Conservation (phyloP, 805 yeast genomes). For the Ogataea minuta region DNA sequence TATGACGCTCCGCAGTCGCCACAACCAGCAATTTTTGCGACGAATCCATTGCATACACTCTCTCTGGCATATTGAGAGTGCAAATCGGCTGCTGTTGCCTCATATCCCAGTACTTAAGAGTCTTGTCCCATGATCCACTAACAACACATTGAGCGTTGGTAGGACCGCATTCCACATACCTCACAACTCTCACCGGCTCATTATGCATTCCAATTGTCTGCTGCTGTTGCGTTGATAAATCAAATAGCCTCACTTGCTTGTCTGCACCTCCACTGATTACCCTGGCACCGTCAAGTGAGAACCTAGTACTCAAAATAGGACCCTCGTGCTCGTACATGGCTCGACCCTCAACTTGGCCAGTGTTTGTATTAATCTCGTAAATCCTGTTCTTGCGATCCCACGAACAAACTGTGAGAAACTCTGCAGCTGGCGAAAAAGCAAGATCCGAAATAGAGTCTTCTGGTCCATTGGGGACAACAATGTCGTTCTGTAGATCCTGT, state of each 20-base stretch:
- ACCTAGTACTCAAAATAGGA: slow-evolving; percentile 78
- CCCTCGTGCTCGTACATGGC: slow-evolving; percentile 88
- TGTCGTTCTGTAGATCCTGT: slow-evolving; percentile 67
- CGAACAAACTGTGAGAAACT: slow-evolving; percentile 74
- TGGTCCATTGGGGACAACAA: slow-evolving; percentile 75
- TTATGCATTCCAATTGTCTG: slow-evolving; percentile 86
- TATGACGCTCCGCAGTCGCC: slow-evolving; percentile 90
- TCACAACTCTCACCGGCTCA: slow-evolving; percentile 70
- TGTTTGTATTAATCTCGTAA: slow-evolving; percentile 72
- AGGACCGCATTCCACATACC: slow-evolving; percentile 84
- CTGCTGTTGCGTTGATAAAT: slow-evolving; percentile 75
- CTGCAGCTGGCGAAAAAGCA: slow-evolving; percentile 83
- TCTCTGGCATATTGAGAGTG: slow-evolving; percentile 80
- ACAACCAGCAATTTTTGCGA: slow-evolving; percentile 80
- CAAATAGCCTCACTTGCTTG: slow-evolving; percentile 80
- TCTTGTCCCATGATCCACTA: slow-evolving; percentile 95
- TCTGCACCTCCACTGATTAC: slow-evolving; percentile 90
- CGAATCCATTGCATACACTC: slow-evolving; percentile 87
- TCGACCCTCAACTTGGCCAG: slow-evolving; percentile 81
- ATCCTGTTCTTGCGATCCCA: slow-evolving; percentile 96
- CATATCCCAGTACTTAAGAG: slow-evolving; percentile 92
- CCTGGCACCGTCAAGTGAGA: slow-evolving; percentile 85
- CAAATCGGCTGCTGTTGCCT: slow-evolving; percentile 80
- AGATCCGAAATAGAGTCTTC: slow-evolving; percentile 86
- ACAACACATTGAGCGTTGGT: slow-evolving; percentile 78